Evolutionary conservation across 1,284 basidiomycete genomes (phyloP).

Genomic region (Cryptococcus wingfieldii): DNA sequence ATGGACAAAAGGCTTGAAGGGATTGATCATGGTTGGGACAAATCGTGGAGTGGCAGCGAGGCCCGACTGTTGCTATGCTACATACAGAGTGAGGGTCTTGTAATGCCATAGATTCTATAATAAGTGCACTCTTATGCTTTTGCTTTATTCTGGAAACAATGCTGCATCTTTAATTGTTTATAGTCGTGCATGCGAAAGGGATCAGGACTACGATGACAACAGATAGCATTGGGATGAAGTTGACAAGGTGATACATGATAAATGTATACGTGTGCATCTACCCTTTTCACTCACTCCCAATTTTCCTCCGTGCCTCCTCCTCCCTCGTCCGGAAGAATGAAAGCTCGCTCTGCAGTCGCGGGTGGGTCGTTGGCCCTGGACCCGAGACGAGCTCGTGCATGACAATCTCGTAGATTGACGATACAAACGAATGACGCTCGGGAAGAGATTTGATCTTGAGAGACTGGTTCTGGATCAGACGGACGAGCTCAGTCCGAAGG

Average conservation of each 20-base stretch:
- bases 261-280: too few relatives aligned
- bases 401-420: constrained; percentile 68
- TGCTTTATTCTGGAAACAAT: too few relatives aligned
- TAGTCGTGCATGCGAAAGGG: too few relatives aligned
- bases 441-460: constrained; percentile 57
- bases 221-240: too few relatives aligned
- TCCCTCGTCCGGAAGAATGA: constrained; percentile 60
- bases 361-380: constrained; percentile 54
- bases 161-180: too few relatives aligned
- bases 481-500: constrained; percentile 76
- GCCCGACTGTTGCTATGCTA: too few relatives aligned
- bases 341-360: constrained; percentile 58
- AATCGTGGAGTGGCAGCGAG: too few relatives aligned
- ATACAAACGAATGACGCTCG: constrained; percentile 64
- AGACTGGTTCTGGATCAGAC: constrained; percentile 69
- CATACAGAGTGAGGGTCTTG: too few relatives aligned
- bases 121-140: too few relatives aligned
- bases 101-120: too few relatives aligned
- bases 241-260: too few relatives aligned
- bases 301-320: constrained; percentile 55
- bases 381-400: constrained; percentile 66
- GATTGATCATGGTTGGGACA: neutral
- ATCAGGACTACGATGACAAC: too few relatives aligned
- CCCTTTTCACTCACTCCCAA: constrained; percentile 15
- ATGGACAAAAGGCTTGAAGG: neutral